Evolutionary conservation across 331 rosid species (phyloP).

Genomic region (Quercus lobata): DNA sequence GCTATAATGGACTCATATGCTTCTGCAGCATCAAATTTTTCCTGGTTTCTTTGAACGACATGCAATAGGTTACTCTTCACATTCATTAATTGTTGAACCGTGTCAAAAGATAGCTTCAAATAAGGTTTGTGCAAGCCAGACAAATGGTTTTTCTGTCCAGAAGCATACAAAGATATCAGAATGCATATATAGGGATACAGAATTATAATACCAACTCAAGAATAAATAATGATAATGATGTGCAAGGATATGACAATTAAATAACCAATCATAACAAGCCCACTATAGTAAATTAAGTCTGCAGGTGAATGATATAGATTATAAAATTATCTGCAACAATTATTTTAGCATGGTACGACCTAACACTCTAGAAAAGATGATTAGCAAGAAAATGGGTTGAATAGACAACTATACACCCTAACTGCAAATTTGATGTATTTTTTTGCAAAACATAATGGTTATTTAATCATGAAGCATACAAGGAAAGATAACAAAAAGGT

Average conservation of each 20-base stretch:
- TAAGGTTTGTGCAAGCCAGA: slow-evolving; percentile 83
- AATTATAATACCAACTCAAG: slow-evolving; percentile 13
- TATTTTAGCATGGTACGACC: background rate
- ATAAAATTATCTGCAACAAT: background rate
- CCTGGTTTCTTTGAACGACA: slow-evolving; percentile 72
- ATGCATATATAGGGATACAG: slow-evolving; percentile 13
- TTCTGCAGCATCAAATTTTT: slow-evolving; percentile 85
- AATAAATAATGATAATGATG: background rate
- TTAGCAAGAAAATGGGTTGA: background rate
- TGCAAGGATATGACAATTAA: background rate
- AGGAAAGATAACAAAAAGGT: background rate
- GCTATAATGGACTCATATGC: slow-evolving; percentile 69
- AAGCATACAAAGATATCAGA: slow-evolving; percentile 30
- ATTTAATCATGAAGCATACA: background rate
- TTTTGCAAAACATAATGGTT: background rate
- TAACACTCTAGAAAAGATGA: background rate
- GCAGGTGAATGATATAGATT: background rate
- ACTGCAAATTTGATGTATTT: background rate
- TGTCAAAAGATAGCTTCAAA: slow-evolving; percentile 79
- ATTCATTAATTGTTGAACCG: slow-evolving; percentile 83
- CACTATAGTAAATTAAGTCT: background rate
- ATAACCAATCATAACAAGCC: background rate
- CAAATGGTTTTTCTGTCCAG: slow-evolving; percentile 87
- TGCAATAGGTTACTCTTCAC: slow-evolving; percentile 75
- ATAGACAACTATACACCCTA: background rate